Evolutionary conservation across 257 asterid species (phyloP), one percentile per base, ranked within the genome.

Genomic region (Rauvolfia tetraphylla): DNA sequence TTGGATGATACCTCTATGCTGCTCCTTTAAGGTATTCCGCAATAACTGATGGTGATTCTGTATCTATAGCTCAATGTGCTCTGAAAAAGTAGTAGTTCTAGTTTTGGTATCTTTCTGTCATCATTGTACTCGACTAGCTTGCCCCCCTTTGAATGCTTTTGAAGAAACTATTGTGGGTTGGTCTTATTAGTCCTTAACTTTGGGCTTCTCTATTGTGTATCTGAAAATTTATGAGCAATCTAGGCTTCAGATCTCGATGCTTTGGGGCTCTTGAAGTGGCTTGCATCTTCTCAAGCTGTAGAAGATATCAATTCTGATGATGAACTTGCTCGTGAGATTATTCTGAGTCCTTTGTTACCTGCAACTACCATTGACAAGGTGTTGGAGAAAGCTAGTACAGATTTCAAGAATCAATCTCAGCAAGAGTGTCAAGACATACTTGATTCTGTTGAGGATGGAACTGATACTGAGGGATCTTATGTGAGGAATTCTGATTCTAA

Each of bases 401-500:
- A 87, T 82, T 91, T 89, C 51, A 93, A 89, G 90, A 88, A 85
- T 87, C 94, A 88, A 80, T 92, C 98, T 79, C 99, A 92, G 86
- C 92, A 87, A 85, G 98, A 95, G 90, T 92, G 98, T 86, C 97
- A 90, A 85, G 99, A 95, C 86, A 95, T 95, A 83, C 99, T 95
- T 75, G 98, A 92, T 87, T 89, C 98, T 73, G 79, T 94, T 75
- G 92, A 73, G 39, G 86, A 85, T 83, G 71, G 83, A 75, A 51
- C 71, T 71, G 69, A 80, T 75, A 74, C 58, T 78, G 93, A 92
- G 85, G 94, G 82, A 70, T 84, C 72, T 29, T 72, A 78, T 29
- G 83, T 77, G 75, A 86, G 83, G 71, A 71, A 77, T 48, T 75
- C 81, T 74, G 63, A 75, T 72, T 79, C 83, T 69, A 76, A 71